A percentile compares a stretch with the other conserved stretches of the same genome.
Conservation (phyloP, 371 early-diverging fungal species). For the Mortierella sp. region DNA sequence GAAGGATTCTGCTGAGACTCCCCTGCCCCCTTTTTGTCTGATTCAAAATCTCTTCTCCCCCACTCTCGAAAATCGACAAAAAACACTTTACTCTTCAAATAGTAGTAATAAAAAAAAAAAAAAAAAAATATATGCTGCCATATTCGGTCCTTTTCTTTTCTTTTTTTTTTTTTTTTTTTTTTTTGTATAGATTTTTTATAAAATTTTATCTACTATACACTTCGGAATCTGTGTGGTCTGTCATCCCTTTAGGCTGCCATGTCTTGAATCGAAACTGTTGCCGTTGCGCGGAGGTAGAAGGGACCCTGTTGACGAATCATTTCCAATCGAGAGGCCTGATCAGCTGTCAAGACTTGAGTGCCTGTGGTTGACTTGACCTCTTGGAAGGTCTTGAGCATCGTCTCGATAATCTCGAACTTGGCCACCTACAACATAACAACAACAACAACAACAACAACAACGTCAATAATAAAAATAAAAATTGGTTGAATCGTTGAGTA, state of each 20-base stretch:
- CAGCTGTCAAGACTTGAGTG: constrained; percentile 16
- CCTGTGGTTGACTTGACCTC: constrained; percentile 5
- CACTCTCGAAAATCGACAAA: not conserved
- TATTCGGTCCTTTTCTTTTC: constrained; percentile 6
- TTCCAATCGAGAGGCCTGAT: constrained; percentile 34
- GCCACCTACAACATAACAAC: constrained; percentile 23
- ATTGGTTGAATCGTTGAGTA: too few species aligned
- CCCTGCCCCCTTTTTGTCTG: not conserved
- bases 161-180: constrained; percentile 12
- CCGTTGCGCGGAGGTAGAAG: constrained; percentile 47
- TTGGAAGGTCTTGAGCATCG: constrained; percentile 30
- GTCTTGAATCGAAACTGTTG: constrained; percentile 42
- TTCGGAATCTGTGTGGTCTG: too few species aligned
- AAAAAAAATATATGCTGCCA: constrained; percentile 1
- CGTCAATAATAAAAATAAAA: constrained; percentile 3
- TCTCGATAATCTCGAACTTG: constrained; percentile 31
- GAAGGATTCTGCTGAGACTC: too few species aligned
- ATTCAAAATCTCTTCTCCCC: not conserved
- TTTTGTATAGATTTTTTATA: too few species aligned
- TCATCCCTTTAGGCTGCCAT: constrained; percentile 32
- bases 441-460: too few species aligned
- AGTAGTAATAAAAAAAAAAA: not conserved
- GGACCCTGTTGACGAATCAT: constrained; percentile 39
- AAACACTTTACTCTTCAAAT: too few species aligned
- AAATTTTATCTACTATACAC: not conserved